Percentiles rank a stretch among this genome's conserved stretches.
Evolutionary conservation across 805 yeast genomes (phyloP).

Genomic region (Priceomyces haplophilus): DNA sequence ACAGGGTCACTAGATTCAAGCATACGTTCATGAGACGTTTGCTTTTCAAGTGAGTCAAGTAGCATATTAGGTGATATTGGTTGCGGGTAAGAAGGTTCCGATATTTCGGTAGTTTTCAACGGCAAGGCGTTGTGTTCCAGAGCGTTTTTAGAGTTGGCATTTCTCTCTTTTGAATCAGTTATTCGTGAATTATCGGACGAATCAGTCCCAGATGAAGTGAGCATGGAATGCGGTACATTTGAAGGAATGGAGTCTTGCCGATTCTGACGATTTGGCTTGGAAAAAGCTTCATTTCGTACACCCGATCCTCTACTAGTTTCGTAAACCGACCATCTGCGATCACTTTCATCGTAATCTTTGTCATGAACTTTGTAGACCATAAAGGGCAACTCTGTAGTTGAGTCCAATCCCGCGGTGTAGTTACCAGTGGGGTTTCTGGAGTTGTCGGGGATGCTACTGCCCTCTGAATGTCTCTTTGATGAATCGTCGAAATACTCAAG

Average conservation of each 20-base stretch:
- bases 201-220: not conserved
- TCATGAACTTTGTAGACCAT: conserved; percentile 31
- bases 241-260: not conserved
- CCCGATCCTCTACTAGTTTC: conserved; percentile 13
- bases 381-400: conserved; percentile 24
- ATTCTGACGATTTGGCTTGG: not conserved
- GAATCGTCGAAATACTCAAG: conserved; percentile 18
- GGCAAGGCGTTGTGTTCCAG: too few species aligned
- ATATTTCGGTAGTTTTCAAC: too few species aligned
- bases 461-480: not conserved
- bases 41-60: conserved; percentile 12
- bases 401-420: conserved; percentile 28
- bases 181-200: not conserved
- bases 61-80: conserved; percentile 5
- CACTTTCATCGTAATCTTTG: conserved; percentile 13
- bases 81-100: not conserved
- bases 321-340: conserved; percentile 24
- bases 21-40: conserved; percentile 18
- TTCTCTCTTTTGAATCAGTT: not conserved
- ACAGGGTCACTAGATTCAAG: conserved; percentile 2
- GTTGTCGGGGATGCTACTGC: not conserved
- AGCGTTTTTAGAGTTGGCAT: too few species aligned
- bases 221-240: conserved; percentile 1
- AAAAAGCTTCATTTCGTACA: not conserved
- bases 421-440: conserved; percentile 7